Evolutionary conservation across 306 rosid genomes (phyloP).

Genomic region (Echinosophora koreensis): DNA sequence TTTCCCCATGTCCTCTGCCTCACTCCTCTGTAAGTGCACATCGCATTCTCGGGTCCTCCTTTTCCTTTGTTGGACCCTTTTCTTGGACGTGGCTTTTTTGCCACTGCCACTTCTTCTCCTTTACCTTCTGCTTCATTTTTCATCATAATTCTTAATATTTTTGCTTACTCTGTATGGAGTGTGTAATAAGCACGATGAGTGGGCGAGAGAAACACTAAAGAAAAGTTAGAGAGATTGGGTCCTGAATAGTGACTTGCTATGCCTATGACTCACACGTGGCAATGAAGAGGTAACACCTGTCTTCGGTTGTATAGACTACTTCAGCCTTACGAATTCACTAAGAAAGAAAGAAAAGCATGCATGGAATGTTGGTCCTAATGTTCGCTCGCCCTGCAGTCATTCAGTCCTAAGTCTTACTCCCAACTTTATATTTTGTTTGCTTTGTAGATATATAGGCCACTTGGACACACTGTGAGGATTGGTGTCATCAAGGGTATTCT

Average conservation of each 20-base stretch:
- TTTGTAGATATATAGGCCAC: no score
- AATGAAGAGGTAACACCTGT: conserved; percentile 12
- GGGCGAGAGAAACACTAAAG: not conserved
- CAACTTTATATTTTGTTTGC: no score
- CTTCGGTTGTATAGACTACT: not conserved
- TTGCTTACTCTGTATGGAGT: not conserved
- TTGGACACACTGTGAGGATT: no score
- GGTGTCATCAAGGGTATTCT: no score
- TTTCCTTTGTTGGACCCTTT: conserved; percentile 12
- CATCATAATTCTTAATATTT: not conserved
- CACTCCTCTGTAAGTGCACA: conserved; percentile 39
- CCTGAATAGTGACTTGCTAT: not conserved
- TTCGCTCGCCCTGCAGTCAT: no score
- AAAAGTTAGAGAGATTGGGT: not conserved
- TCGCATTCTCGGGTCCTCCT: conserved; percentile 35
- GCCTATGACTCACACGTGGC: not conserved
- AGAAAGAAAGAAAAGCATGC: no score
- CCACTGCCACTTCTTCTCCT: not conserved
- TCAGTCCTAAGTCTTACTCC: no score
- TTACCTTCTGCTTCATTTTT: not conserved
- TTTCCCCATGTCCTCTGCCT: conserved; percentile 47
- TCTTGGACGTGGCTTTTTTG: not conserved
- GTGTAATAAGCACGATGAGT: not conserved
- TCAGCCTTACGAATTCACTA: not conserved
- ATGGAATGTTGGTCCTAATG: no score